Base-by-base conservation (phyloP, 2,329 filamentous ascomycete genomes). In the Rutstroemia sp. region DNA sequence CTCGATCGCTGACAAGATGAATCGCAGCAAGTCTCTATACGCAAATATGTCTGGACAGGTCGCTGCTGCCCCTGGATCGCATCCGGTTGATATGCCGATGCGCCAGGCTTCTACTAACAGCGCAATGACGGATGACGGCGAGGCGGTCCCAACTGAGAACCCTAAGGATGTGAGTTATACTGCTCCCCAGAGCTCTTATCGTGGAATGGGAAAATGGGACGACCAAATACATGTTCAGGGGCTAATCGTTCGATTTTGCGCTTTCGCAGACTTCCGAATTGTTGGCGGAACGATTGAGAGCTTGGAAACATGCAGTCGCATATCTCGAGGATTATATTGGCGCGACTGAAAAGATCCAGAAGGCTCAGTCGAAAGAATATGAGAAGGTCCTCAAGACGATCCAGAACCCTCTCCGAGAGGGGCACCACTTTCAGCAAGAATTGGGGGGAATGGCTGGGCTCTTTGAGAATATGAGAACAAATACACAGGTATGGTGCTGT, bases 361-460 rank as follows among this genome's bases (percentile, higher is more conserved):
- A 85, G 69, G 80, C 82, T 10, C 87, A 96, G 65, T 84, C 89
- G 54, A 97, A 96, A 76, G 92, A 97, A 72, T 96, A 96, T 68
- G 92, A 97, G 76, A 92, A 89, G 73, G 86, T 94, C 9, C 75
- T 97, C 67, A 99, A 97, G 89, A 89, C 88, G 19, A 89, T 99
- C 63, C 88, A 84, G 57, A 84, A 88, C 64, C 92, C 94, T 17
- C 76, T 99, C 62, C 89, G 82, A 70, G 90, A 97, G 72, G 90
- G 88, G 2, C 84, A 95, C 65, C 94, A 99, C 74, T 99, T 97
- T 69, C 90, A 95, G 68, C 87, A 95, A 71, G 85, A 81, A 57
- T 77, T 92, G n/a, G 91, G 90, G 19, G 94, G 94, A 58, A 75
- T 99, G 56, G 86, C 90, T 46, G 88, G 89, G 59, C 83, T 96